Evolutionary conservation across 2,329 filamentous ascomycete species (phyloP).

Genomic region (Neoascochyta sp.): DNA sequence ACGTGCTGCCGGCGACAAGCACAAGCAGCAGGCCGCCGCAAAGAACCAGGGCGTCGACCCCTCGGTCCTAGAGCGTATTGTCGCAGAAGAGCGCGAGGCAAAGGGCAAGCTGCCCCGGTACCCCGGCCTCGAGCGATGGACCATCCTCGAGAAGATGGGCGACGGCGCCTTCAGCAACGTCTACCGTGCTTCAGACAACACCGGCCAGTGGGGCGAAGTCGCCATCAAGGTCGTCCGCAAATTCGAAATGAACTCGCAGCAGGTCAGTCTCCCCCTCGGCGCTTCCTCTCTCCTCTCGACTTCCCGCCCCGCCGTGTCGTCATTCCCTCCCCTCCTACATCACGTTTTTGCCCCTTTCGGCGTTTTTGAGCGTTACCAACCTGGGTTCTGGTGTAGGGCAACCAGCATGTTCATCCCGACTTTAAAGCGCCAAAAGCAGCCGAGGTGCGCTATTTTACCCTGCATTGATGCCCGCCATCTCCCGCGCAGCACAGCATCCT

Average conservation of each 20-base stretch:
- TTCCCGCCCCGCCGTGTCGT: slow-evolving; percentile 28
- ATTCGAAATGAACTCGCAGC: slow-evolving; percentile 97
- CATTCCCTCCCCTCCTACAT: slow-evolving; percentile 30
- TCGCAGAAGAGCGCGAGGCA: slow-evolving; percentile 86
- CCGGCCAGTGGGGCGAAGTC: slow-evolving; percentile 70
- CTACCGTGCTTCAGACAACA: slow-evolving; percentile 77
- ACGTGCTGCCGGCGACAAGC: slow-evolving; percentile 59
- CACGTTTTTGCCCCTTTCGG: slow-evolving; percentile 14
- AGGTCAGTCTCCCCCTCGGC: slow-evolving; percentile 65
- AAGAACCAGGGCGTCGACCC: slow-evolving; percentile 51
- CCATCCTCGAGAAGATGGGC: slow-evolving; percentile 92
- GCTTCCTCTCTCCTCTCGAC: slow-evolving; percentile 27
- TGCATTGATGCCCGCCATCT: slow-evolving; percentile 26
- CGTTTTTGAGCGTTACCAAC: slow-evolving; percentile 49
- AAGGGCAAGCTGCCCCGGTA: slow-evolving; percentile 83
- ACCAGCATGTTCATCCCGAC: slow-evolving; percentile 90
- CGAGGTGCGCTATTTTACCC: slow-evolving; percentile 69
- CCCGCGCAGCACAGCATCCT: slow-evolving; percentile 31
- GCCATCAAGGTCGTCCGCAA: slow-evolving; percentile 99
- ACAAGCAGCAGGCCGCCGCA: slow-evolving; percentile 52
- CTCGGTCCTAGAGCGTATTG: slow-evolving; percentile 74
- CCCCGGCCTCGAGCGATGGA: slow-evolving; percentile 80
- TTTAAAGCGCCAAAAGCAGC: slow-evolving; percentile 90
- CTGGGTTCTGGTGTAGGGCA: slow-evolving; percentile 62
- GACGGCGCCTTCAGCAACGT: slow-evolving; percentile 99